These are phyloP conservation scores for Aspergillus spinulosporus DNA, from an alignment of 2,329 filamentous ascomycete species.

Conservation along the genomic window DNA sequence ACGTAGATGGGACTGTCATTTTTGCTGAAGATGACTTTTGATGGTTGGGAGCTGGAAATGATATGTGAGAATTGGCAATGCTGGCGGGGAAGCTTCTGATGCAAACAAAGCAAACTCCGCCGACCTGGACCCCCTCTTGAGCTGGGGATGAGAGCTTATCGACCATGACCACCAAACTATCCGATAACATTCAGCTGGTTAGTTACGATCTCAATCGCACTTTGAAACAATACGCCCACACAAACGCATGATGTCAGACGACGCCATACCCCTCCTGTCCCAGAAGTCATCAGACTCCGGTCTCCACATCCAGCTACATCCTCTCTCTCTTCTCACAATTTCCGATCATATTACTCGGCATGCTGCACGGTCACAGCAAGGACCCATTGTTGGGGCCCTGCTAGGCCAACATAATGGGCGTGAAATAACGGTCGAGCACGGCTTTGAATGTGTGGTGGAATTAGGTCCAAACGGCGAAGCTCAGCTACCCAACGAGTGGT, in stretches of 20 bases:
- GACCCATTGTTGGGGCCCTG: slow-evolving; percentile 82
- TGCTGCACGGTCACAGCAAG: slow-evolving; percentile 70
- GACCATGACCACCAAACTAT: background rate
- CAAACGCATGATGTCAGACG: slow-evolving; percentile 50
- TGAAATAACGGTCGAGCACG: slow-evolving; percentile 87
- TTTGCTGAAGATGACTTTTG: background rate
- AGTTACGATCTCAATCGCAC: background rate
- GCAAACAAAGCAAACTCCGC: slow-evolving; percentile 36
- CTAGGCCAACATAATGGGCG: slow-evolving; percentile 88
- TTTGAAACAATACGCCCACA: background rate
- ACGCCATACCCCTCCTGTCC: slow-evolving; percentile 62
- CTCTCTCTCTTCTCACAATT: slow-evolving; percentile 91
- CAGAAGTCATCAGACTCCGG: slow-evolving; percentile 70
- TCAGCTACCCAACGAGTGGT: slow-evolving; percentile 69
- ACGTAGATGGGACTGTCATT: slow-evolving; percentile 40
- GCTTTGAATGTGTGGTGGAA: slow-evolving; percentile 74
- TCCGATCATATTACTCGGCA: slow-evolving; percentile 96
- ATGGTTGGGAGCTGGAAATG: background rate
- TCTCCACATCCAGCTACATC: slow-evolving; percentile 81
- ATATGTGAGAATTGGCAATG: background rate
- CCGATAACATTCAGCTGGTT: background rate
- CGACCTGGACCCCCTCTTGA: slow-evolving; percentile 13
- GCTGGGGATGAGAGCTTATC: slow-evolving; percentile 5
- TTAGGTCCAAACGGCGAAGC: slow-evolving; percentile 56
- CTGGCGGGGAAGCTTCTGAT: slow-evolving; percentile 26